These are phyloP conservation scores for Pezicula carpinea DNA, from an alignment of 2,329 filamentous ascomycete genomes.

Conservation along the genomic window DNA sequence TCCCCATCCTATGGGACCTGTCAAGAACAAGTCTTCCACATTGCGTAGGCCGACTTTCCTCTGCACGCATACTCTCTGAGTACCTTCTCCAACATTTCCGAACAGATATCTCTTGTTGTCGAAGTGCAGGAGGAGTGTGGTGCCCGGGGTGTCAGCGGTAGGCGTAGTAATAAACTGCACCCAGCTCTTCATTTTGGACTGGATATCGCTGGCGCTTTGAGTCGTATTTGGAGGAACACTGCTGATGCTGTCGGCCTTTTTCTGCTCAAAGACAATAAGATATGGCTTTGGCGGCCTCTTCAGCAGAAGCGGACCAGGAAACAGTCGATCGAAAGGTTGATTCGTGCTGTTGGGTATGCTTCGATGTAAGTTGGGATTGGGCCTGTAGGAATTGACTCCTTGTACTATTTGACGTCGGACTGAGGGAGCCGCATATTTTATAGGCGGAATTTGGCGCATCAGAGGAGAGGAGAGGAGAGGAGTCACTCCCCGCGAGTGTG, in stretches of 20 bases:
- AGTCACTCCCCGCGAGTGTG: no score
- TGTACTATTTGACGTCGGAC: no score
- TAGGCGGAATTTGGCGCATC: no score
- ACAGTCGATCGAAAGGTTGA: background rate
- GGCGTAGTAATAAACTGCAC: constrained; percentile 76
- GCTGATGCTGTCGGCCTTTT: constrained; percentile 3
- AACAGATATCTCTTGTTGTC: constrained; percentile 81
- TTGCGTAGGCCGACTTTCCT: constrained; percentile 60
- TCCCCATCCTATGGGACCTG: constrained; percentile 70
- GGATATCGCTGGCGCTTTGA: background rate
- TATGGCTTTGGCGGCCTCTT: no score
- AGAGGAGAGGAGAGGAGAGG: no score
- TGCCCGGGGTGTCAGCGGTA: constrained; percentile 82
- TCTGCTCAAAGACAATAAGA: constrained; percentile 6
- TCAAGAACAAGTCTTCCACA: constrained; percentile 75
- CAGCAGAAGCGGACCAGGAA: no score
- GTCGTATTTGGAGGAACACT: constrained; percentile 1
- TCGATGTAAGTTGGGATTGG: no score
- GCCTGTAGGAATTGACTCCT: no score
- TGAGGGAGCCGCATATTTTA: no score
- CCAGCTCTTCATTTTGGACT: constrained; percentile 60
- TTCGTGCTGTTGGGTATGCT: background rate
- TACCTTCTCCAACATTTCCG: constrained; percentile 77
- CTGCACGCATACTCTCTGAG: constrained; percentile 64
- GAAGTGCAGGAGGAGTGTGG: constrained; percentile 72